Evolutionary conservation across 495 filamentous ascomycete genomes (phyloP), one percentile per base, ranked within the genome.

Genomic region (Neurospora sp.): DNA sequence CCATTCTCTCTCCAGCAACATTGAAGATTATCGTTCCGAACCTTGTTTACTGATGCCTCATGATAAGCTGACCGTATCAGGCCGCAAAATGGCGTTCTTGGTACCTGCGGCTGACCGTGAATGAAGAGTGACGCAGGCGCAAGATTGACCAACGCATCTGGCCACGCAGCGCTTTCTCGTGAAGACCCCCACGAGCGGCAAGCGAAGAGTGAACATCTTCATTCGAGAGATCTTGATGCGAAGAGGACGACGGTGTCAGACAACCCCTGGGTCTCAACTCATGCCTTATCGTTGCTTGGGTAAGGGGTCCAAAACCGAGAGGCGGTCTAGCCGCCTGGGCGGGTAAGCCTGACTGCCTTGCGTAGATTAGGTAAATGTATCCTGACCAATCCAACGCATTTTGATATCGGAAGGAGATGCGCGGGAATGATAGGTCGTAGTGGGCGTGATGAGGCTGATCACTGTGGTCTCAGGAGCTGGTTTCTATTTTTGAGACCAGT

Each of bases 401-500:
- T 18, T 18, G 53, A 35, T 65, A 35, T 65, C 53, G 27, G 53
- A 65, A 65, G 27, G 6, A 65, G 53, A 65, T 35, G 53, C 18
- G 20, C 5, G 47, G 47, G 20, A 65, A 65, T 35, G 53, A 65
- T 35, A 35, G 27, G 53, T 35, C 27, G 53, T 35, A 35, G 53
- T 8, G 27, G 27, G 53, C 53, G 53, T 59, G 47, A 59, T 31
- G 1, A 27, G 47, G 47, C 47, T 59, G 22, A 16, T 65, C 35
- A 37, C 35, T 35, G 27, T 7, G 53, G 53, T 65, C 53, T 65
- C 53, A 18, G 27, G 14, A 65, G 12, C 22, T 31, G 14, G 53
- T 61, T 65, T 65, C 53, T 65, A 65, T 65, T 65, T 65, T 65
- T 65, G 53, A 65, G 53, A 65, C 53, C 53, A 35, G 53, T 65